Evolutionary conservation across 345 rosid species (phyloP).

Genomic region (Conringia planisiliqua): DNA sequence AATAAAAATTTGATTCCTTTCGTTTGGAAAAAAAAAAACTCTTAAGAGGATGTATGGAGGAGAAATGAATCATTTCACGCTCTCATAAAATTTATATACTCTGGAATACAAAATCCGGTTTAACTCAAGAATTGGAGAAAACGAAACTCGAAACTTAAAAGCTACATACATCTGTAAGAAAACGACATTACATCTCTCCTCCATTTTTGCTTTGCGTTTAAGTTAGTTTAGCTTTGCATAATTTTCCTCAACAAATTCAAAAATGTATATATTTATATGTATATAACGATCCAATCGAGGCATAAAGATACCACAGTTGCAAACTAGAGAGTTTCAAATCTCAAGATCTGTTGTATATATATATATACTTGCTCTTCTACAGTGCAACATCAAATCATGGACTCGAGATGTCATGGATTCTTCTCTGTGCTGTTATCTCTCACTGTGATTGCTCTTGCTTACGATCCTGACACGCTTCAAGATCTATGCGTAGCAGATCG

Average conservation of each 20-base stretch:
- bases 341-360: too few relatives aligned
- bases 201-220: constrained; percentile 41
- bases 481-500: constrained; percentile 61
- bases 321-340: background rate
- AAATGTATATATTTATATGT: constrained; percentile 1
- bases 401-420: background rate
- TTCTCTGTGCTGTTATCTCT: constrained; percentile 20
- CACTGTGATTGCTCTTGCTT: constrained; percentile 29
- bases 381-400: constrained; percentile 6
- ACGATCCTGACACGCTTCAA: constrained; percentile 63
- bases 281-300: background rate
- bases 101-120: background rate
- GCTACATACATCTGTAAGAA: constrained; percentile 1
- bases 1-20: too few relatives aligned
- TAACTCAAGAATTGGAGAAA: background rate
- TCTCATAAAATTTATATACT: too few relatives aligned
- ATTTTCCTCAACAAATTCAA: constrained; percentile 18
- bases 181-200: constrained; percentile 30
- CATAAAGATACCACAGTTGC: background rate
- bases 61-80: too few relatives aligned
- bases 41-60: too few relatives aligned
- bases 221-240: constrained; percentile 32
- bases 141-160: constrained; percentile 4
- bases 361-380: background rate
- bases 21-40: too few relatives aligned